phyloP scores from a whole-genome alignment of 352 stramenopile genomes.

The Pythium oligandrum region DNA sequence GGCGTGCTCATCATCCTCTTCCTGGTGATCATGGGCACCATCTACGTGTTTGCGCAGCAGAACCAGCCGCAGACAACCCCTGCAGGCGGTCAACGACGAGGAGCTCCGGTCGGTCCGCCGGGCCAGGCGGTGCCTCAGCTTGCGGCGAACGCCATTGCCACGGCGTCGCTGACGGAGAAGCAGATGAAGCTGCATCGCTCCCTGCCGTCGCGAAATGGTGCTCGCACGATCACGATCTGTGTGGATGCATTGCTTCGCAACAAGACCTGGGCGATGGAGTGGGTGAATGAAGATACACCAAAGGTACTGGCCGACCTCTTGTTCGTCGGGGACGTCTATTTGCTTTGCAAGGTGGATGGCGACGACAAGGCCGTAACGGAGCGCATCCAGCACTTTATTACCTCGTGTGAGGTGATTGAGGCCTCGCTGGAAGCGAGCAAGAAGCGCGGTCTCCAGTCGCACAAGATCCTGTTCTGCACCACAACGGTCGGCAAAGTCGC shows the following conservation, averaged over 20 bases:
- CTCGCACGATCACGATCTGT: constrained; percentile 66
- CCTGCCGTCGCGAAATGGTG: constrained; percentile 57
- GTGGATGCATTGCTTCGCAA: constrained; percentile 37
- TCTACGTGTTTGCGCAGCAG: constrained; percentile 73
- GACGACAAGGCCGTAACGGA: constrained; percentile 28
- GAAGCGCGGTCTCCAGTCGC: constrained; percentile 33
- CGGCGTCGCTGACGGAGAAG: constrained; percentile 33
- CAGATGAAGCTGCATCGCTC: constrained; percentile 53
- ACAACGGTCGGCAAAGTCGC: constrained; percentile 73
- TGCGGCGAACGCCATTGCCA: constrained; percentile 29
- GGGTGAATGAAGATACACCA: constrained; percentile 40
- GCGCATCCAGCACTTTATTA: constrained; percentile 45
- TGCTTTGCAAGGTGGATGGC: constrained; percentile 45
- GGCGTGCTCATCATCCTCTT: constrained; percentile 67
- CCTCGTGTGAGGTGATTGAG: constrained; percentile 18
- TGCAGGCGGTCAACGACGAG: background rate
- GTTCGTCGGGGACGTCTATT: constrained; percentile 57
- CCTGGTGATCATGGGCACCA: constrained; percentile 63
- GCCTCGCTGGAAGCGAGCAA: constrained; percentile 21
- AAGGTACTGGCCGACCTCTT: constrained; percentile 51
- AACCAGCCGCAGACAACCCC: constrained; percentile 21
- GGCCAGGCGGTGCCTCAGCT: constrained; percentile 4
- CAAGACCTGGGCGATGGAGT: constrained; percentile 32
- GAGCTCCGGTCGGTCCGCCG: constrained; percentile 10
- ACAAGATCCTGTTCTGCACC: constrained; percentile 83